Evolutionary conservation across 2,329 filamentous ascomycete species (phyloP).

Genomic region (Immersiporthe knoxdaviesiana): DNA sequence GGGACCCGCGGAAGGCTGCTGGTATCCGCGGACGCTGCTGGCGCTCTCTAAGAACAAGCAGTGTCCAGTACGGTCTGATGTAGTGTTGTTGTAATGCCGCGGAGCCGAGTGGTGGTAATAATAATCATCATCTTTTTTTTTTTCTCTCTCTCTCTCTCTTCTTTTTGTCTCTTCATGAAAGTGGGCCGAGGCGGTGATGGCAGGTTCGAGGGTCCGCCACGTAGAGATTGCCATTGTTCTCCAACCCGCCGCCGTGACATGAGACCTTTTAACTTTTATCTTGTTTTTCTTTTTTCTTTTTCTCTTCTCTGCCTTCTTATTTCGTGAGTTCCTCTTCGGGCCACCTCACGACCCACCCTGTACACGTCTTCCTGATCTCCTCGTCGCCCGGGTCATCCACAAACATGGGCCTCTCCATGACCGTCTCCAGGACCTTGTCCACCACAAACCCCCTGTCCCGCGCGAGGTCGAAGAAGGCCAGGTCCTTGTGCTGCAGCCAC

Average conservation of each 20-base stretch:
- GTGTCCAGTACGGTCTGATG: not conserved
- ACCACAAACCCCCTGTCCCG: conserved; percentile 73
- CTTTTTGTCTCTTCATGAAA: not conserved
- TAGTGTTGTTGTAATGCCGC: conserved; percentile 2
- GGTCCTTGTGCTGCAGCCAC: conserved; percentile 83
- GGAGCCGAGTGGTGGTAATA: not conserved
- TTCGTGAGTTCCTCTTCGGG: conserved; percentile 39
- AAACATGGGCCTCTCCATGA: conserved; percentile 86
- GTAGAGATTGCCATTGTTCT: not conserved
- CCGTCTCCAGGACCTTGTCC: conserved; percentile 77
- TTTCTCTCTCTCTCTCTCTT: not conserved
- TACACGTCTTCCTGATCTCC: conserved; percentile 78
- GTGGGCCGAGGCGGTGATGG: not conserved
- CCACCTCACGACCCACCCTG: conserved; percentile 76
- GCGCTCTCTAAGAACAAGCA: not conserved
- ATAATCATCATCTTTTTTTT: not conserved
- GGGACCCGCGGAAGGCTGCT: not conserved
- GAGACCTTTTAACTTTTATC: no score
- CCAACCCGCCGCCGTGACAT: not conserved
- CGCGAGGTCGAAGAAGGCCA: conserved; percentile 83
- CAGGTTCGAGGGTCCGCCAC: not conserved
- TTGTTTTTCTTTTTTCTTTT: no score
- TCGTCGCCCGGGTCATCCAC: conserved; percentile 86
- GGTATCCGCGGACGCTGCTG: not conserved
- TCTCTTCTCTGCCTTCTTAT: not conserved